Base-by-base conservation (phyloP, 176 grass and related monocot genomes). In the Hordeum marinum region DNA sequence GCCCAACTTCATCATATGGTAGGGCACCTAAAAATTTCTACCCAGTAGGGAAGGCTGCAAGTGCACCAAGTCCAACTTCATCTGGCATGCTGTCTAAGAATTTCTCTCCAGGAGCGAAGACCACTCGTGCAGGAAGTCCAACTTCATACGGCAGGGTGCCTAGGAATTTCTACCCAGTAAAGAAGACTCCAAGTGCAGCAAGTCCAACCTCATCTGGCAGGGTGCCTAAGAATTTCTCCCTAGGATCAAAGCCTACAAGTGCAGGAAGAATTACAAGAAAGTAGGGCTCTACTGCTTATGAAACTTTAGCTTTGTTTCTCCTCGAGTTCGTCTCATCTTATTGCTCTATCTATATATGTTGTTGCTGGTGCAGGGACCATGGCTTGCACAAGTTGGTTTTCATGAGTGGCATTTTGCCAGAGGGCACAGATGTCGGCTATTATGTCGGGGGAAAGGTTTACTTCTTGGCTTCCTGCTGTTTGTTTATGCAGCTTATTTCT, bases 401-500 rank as follows among this genome's bases (percentile, higher is more conserved):
- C 82, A 92, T 95, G 93, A 95, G 84, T 68, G 86, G 88, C 59
- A 41, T 95, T 77, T 86, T 95, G 75, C 83, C 80, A 24, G 88
- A 95, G 76, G 93, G 93, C 57, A 82, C 93, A 23, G 90, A 90
- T 78, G 93, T 95, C 12, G 93, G 88, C 34, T 95, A 95, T 86
- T 95, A 92, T 86, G 88, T 95, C 79, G 88, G 90, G 27, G 90
- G 93, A 80, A 95, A 95, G 93, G 93, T 95, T 86, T 76, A 82
- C 66, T 74, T 76, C 25, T 55, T 80, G 55, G 78, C 65, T 67
- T 75, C 25, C 63, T 80, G 55, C 69, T 82, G 1, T 31, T 15
- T 61, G 2, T 52, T 69, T 41, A 15, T 17, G 55, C 29, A 83
- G 55, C 21, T 86, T 79, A 3, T 32, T 25, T 50, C 72, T 85